phyloP scores from a whole-genome alignment of 257 asterid genomes.

The Salvia miltiorrhiza region DNA sequence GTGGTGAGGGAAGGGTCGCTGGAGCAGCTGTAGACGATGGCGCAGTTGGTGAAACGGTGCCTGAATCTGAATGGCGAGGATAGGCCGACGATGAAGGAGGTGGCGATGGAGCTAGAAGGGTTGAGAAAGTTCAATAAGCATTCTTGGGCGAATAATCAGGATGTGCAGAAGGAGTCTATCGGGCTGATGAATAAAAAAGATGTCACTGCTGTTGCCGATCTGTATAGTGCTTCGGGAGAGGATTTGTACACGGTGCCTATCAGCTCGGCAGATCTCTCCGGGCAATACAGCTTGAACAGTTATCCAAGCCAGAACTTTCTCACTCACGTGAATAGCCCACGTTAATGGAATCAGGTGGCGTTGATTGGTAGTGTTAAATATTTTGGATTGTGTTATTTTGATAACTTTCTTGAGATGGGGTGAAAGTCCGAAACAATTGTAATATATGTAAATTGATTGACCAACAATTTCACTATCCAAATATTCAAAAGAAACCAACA shows the following conservation, averaged over 20 bases:
- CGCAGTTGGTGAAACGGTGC: not conserved
- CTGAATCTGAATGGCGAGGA: not conserved
- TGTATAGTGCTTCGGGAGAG: not conserved
- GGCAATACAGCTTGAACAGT: conserved; percentile 35
- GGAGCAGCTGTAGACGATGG: conserved; percentile 7
- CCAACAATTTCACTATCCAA: too few species aligned
- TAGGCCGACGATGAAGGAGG: conserved; percentile 9
- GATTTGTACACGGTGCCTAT: conserved; percentile 49
- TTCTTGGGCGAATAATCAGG: not conserved
- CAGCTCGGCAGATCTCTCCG: conserved; percentile 20
- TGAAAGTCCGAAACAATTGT: too few species aligned
- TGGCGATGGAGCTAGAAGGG: conserved; percentile 15
- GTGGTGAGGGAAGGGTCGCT: not conserved
- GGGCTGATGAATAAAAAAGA: not conserved
- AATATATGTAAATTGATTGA: too few species aligned
- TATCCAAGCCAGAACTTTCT: conserved; percentile 21
- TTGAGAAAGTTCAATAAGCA: conserved; percentile 25
- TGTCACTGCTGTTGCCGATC: not conserved
- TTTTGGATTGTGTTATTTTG: not conserved
- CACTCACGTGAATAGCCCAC: conserved; percentile 33
- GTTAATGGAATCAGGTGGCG: conserved; percentile 9
- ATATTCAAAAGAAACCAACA: too few species aligned
- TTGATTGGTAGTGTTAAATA: not conserved
- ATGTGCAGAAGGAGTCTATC: not conserved
- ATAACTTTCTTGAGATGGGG: not conserved